Evolutionary conservation across 495 filamentous ascomycete species (phyloP), one percentile per base, ranked within the genome.

Genomic region (Neurospora sp.): DNA sequence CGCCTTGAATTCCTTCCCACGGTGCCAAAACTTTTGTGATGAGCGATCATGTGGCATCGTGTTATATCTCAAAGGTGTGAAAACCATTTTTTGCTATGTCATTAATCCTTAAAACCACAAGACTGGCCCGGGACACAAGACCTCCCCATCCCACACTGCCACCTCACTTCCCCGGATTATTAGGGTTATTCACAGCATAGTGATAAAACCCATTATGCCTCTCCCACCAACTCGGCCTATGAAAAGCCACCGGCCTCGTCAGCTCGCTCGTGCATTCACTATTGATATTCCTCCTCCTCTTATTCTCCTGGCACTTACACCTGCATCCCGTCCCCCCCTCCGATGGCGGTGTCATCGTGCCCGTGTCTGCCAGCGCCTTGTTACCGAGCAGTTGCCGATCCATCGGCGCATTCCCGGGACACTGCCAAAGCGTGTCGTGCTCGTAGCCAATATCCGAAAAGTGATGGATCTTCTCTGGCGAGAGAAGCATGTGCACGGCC

Each of bases 371-470:
- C 8, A 83, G 76, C 5, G 73, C 70, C 70, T 80, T 48, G 3
- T 79, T 81, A 31, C 79, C 76, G 20, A 71, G 79, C 8, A 83
- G 70, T 72, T 85, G 83, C 0, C 78, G 79, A 12, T 79, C 79
- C 16, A 76, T 81, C 2, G 80, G 80, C n/a, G 82, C 82, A 48
- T 84, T 84, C 12, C 81, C 83, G 0, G 83, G 84, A 69, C 80
- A 84, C 69, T 86, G 81, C 73, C 79, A 87, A 61, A 81, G 85
- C 68, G 78, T 81, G 71, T 85, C 84, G 71, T 88, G 86, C 42
- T 81, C 79, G 71, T 88, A 88, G 16, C 86, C 86, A 72, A 88
- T 77, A 53, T 88, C 86, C 39, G 80, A 79, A 44, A 86, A 88
- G 69, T 87, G 87, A 72, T 88, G 86, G 2, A 88, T 80, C 68